These are phyloP conservation scores for Olyra latifolia DNA, from an alignment of 176 grass and related monocot genomes.

Conservation along the genomic window DNA sequence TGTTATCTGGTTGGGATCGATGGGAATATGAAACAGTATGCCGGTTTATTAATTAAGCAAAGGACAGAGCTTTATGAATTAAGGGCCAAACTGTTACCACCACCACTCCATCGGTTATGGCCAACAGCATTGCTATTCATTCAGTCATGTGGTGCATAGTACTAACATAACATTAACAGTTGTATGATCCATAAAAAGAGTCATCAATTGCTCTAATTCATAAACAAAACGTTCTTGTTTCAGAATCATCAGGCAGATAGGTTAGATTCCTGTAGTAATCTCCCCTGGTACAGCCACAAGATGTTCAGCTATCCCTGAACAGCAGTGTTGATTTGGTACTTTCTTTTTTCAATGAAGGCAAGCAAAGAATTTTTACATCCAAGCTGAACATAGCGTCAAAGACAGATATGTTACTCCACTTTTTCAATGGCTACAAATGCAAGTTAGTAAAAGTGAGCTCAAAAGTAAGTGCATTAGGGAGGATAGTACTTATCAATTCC, in stretches of 20 bases:
- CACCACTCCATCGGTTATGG: background rate
- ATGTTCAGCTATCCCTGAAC: background rate
- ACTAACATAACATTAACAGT: background rate
- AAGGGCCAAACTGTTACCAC: background rate
- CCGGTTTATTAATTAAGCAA: background rate
- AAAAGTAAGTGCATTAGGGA: constrained; percentile 23
- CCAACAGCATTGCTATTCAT: background rate
- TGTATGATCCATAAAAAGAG: background rate
- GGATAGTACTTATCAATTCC: background rate
- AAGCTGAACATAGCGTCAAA: background rate
- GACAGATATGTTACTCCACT: background rate
- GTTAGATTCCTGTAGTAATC: background rate
- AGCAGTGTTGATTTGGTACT: background rate
- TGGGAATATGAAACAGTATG: background rate
- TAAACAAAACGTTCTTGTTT: background rate
- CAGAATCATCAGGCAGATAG: background rate
- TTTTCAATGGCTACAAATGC: constrained; percentile 15
- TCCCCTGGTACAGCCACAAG: background rate
- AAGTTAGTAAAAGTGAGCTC: constrained; percentile 17
- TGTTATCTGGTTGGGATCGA: background rate
- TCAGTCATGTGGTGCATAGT: background rate
- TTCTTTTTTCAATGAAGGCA: background rate
- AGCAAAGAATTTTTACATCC: background rate
- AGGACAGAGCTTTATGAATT: background rate
- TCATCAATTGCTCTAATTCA: background rate